A percentile compares a stretch with the other conserved stretches of the same genome.
Conservation (phyloP, 2,329 filamentous ascomycete species). For the Cyphellophora europaea region DNA sequence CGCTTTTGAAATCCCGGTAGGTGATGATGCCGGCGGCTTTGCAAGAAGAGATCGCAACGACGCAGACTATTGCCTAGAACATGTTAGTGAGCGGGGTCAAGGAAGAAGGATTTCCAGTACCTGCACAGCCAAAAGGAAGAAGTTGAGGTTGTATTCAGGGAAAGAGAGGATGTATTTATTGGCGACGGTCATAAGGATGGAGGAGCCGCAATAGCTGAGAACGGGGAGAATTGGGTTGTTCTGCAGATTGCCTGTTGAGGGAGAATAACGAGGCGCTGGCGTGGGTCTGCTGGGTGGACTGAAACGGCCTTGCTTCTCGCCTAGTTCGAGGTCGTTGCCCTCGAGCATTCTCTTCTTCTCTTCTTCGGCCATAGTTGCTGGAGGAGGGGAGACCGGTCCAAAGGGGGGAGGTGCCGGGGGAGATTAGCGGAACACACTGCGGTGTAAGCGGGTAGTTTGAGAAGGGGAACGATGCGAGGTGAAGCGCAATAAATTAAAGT, state of each 20-base stretch:
- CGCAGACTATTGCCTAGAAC: conserved; percentile 74
- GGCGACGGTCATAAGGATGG: conserved; percentile 99
- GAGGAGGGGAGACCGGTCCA: too few species aligned
- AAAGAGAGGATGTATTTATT: conserved; percentile 98
- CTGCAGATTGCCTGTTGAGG: conserved; percentile 43
- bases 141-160: conserved; percentile 86
- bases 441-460: too few species aligned
- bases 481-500: too few species aligned
- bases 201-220: conserved; percentile 82
- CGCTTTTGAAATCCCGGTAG: conserved; percentile 72
- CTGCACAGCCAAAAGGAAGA: conserved; percentile 88
- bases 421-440: too few species aligned
- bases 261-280: conserved; percentile 25
- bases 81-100: conserved; percentile 6
- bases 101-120: conserved; percentile 40
- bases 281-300: conserved; percentile 27
- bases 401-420: too few species aligned
- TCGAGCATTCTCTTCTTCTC: conserved; percentile 59
- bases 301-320: conserved; percentile 48
- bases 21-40: conserved; percentile 76
- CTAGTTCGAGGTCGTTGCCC: conserved; percentile 64
- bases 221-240: conserved; percentile 76
- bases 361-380: conserved; percentile 89
- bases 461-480: too few species aligned
- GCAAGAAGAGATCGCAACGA: conserved; percentile 70